Percentiles rank a stretch among this genome's conserved stretches.
These are phyloP conservation scores for Staphylotrichum tortipilum DNA, from an alignment of 495 filamentous ascomycete species.

Conservation along the genomic window DNA sequence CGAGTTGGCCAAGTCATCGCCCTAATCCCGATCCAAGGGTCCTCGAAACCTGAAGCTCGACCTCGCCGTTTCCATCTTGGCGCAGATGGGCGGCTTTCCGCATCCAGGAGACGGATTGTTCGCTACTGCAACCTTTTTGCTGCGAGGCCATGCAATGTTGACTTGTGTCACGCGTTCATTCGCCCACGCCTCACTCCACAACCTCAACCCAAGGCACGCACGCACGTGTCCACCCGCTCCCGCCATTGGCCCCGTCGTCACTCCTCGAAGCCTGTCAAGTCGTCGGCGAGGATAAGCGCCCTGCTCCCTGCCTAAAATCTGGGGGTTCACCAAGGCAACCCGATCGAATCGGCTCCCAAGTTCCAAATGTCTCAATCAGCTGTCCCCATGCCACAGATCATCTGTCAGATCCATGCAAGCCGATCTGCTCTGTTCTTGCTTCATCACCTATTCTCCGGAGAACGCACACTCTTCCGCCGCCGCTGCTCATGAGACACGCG, in stretches of 20 bases:
- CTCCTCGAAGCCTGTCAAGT: background rate
- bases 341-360: too few relatives aligned
- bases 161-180: slow-evolving; percentile 30
- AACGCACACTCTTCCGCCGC: background rate
- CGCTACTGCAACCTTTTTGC: slow-evolving; percentile 15
- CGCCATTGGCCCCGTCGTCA: slow-evolving; percentile 2
- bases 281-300: background rate
- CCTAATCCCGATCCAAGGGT: background rate
- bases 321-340: background rate
- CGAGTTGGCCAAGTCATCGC: background rate
- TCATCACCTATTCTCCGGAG: background rate
- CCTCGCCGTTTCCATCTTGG: slow-evolving; percentile 5
- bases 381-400: background rate
- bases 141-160: slow-evolving; percentile 15
- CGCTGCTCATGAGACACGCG: background rate
- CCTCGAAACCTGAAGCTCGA: background rate
- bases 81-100: slow-evolving; percentile 12
- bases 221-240: slow-evolving; percentile 9
- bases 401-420: background rate
- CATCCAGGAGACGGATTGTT: slow-evolving; percentile 13
- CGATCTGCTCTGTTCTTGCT: background rate
- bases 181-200: slow-evolving; percentile 17
- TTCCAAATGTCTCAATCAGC: too few relatives aligned
- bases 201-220: slow-evolving; percentile 7
- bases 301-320: background rate